phyloP scores from a whole-genome alignment of 108 stramenopile genomes.

The Pseudonitzschia pungens region DNA sequence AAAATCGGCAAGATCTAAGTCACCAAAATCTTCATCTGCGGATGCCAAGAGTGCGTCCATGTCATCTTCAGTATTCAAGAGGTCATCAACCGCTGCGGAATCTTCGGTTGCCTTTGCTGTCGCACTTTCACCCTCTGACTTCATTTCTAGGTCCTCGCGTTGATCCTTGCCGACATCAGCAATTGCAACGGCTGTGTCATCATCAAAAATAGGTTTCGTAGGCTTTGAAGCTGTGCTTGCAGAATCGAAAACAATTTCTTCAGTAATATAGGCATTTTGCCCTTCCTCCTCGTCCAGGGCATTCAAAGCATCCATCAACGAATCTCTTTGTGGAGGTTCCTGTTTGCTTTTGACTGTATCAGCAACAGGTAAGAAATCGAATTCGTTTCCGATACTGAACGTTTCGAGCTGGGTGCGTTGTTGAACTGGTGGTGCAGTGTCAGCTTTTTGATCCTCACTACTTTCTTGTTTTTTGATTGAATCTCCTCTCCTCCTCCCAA shows the following conservation, averaged over 20 bases:
- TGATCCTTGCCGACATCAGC: slow-evolving; percentile 3
- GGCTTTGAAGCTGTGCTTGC: not conserved
- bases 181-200: not conserved
- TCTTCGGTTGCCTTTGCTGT: slow-evolving; percentile 11
- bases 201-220: slow-evolving; percentile 12
- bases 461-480: slow-evolving; percentile 23
- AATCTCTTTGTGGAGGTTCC: slow-evolving; percentile 36
- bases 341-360: slow-evolving; percentile 19
- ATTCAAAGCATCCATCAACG: slow-evolving; percentile 58
- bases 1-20: slow-evolving; percentile 52
- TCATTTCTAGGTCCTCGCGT: not conserved
- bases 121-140: not conserved
- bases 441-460: not conserved
- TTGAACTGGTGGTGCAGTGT: slow-evolving; percentile 20
- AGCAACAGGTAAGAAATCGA: slow-evolving; percentile 54
- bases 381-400: slow-evolving; percentile 82
- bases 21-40: slow-evolving; percentile 53
- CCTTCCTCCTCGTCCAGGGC: slow-evolving; percentile 65
- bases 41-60: slow-evolving; percentile 55
- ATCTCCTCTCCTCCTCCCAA: slow-evolving; percentile 71
- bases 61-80: slow-evolving; percentile 41
- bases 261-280: slow-evolving; percentile 10
- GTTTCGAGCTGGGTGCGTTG: slow-evolving; percentile 43
- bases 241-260: slow-evolving; percentile 39
- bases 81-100: not conserved